Base-by-base conservation (phyloP, 106 monocot species). In the Dactylorhiza incarnata region DNA sequence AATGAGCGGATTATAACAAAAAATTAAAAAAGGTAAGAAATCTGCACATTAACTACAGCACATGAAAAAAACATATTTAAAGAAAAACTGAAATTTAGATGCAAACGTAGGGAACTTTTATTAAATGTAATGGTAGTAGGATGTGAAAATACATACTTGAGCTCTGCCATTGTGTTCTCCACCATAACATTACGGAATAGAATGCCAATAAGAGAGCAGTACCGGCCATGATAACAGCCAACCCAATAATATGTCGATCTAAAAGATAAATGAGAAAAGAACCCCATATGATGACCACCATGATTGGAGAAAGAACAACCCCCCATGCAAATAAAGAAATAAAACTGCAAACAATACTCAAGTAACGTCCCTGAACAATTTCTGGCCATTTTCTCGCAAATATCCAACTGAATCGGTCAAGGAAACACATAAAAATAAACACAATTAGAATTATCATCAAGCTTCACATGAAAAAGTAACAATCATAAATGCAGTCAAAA, bases 91-190 rank as follows among this genome's bases (percentile, higher is more conserved):
- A 59, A 59, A 22, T 59, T 22, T 6, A 59, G 6, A 59, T 20
- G 20, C 58, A 59, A 59, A 59, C n/a, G 22, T 59, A 19, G 7
- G 4, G 17, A 1, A 54, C 14, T 54, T 54, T 17, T 54, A 5
- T 16, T 7, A 29, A 65, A 11, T 25, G 24, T 26, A 26, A 65
- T 12, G 29, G 29, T 65, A 29, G 24, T 65, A 69, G 45, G 71
- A 50, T 15, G 25, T 81, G 16, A n/a, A 16, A 15, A 17, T 70
- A 91, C 93, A 71, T 91, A 94, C 96, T 97, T 74, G 96, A 97
- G 89, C 93, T 97, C 83, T 97, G 96, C 96, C 96, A 97, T 75
- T 94, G 93, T 49, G 96, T 97, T 79, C 96, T 87, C 96, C 96
- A 97, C 93, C 96, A 97, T 56, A 97, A 88, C 96, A 97, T 97